Conservation (phyloP, 768 basidiomycete species). For the Xerocomellus amylosporus region DNA sequence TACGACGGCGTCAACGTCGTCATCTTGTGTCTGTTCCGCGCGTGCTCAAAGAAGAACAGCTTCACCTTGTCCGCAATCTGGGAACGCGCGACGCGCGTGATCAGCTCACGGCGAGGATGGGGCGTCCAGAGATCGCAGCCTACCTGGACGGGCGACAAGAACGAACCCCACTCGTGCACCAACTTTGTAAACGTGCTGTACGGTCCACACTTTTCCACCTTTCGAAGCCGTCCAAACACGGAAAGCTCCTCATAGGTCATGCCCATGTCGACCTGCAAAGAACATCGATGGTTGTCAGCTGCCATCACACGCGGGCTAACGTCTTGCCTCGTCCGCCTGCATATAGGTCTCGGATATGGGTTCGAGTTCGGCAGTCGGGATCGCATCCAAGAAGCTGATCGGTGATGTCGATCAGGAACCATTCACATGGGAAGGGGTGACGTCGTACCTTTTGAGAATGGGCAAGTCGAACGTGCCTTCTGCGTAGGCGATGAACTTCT, state of each 20-base stretch:
- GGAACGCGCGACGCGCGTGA: conserved; percentile 22
- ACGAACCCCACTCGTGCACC: conserved; percentile 87
- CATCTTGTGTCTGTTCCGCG: conserved; percentile 98
- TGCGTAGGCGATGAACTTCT: conserved; percentile 91
- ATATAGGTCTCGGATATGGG: conserved; percentile 93
- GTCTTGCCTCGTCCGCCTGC: conserved; percentile 85
- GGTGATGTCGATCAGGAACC: background rate
- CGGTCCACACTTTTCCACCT: conserved; percentile 96
- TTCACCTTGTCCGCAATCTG: conserved; percentile 97
- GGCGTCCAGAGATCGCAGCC: background rate
- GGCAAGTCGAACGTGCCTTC: conserved; percentile 78
- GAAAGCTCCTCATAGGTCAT: conserved; percentile 99
- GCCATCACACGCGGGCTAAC: background rate
- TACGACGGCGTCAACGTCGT: conserved; percentile 92
- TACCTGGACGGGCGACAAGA: conserved; percentile 81
- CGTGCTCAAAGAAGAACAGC: conserved; percentile 94
- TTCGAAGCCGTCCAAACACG: conserved; percentile 87
- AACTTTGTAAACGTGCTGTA: conserved; percentile 98
- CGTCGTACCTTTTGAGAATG: conserved; percentile 67
- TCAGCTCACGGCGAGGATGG: background rate
- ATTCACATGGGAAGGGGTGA: background rate
- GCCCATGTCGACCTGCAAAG: conserved; percentile 86
- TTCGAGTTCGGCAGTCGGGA: conserved; percentile 95
- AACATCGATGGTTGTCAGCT: background rate
- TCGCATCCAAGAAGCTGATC: conserved; percentile 81